Percentiles rank a stretch among this genome's conserved stretches.
Conservation (phyloP, 441 rosid species). For the Erodium trifolium region DNA sequence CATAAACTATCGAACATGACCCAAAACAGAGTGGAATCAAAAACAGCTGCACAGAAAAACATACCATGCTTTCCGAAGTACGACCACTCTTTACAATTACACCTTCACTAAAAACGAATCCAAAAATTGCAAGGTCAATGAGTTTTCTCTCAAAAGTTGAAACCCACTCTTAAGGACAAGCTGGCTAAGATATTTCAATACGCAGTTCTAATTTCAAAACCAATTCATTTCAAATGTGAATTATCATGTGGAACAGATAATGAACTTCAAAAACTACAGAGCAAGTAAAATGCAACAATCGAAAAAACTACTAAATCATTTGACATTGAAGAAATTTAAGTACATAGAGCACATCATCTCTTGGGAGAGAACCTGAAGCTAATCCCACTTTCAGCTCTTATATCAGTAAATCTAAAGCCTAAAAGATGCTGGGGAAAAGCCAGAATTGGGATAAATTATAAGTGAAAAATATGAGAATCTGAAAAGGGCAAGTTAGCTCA, state of each 20-base stretch:
- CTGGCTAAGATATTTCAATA: too few species aligned
- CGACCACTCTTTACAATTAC: too few species aligned
- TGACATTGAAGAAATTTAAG: slow-evolving; percentile 5
- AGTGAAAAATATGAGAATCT: neutral
- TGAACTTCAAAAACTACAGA: too few species aligned
- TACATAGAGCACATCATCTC: slow-evolving; percentile 2
- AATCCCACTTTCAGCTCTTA: neutral
- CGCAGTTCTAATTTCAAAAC: neutral
- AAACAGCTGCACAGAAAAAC: too few species aligned
- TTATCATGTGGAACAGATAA: too few species aligned
- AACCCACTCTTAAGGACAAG: too few species aligned
- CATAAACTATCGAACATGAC: too few species aligned
- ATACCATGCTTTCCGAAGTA: too few species aligned
- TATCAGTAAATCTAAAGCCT: slow-evolving; percentile 7
- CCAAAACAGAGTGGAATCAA: too few species aligned
- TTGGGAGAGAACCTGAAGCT: neutral
- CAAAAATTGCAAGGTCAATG: too few species aligned
- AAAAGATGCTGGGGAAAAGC: neutral
- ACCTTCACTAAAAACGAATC: too few species aligned
- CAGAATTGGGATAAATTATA: neutral
- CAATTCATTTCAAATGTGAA: neutral
- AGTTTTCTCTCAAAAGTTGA: too few species aligned
- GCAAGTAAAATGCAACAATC: neutral
- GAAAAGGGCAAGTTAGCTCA: neutral
- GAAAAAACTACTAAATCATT: slow-evolving; percentile 3